Percentiles rank a stretch among this genome's conserved stretches.
Conservation (phyloP, 2,329 filamentous ascomycete genomes). For the Hymenoscyphus fructigenus region DNA sequence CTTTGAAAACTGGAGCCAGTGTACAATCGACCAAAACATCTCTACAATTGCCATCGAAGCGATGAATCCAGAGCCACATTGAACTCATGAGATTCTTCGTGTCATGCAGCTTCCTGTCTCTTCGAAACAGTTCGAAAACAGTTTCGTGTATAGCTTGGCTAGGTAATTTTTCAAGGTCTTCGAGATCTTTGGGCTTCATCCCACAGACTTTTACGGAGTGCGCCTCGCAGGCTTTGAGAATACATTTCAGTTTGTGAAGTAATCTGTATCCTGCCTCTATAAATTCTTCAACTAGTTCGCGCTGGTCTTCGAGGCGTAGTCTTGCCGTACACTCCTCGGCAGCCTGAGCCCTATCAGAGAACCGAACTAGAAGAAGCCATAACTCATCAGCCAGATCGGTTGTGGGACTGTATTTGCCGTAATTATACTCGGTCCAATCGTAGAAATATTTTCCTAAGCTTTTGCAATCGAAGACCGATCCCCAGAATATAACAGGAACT, state of each 20-base stretch:
- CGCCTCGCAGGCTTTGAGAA: neutral
- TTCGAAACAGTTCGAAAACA: conserved; percentile 91
- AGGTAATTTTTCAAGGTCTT: conserved; percentile 70
- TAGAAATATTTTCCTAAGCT: conserved; percentile 99
- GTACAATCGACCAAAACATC: conserved; percentile 64
- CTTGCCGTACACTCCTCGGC: neutral
- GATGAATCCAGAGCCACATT: conserved; percentile 83
- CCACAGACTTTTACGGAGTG: neutral
- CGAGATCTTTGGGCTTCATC: conserved; percentile 55
- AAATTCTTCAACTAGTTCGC: neutral
- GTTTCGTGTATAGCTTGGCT: conserved; percentile 77
- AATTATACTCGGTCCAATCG: conserved; percentile 15
- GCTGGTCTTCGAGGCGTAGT: neutral
- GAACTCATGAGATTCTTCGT: conserved; percentile 92
- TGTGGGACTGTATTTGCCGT: neutral
- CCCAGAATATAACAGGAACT: conserved; percentile 88
- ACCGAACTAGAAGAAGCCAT: too few relatives aligned
- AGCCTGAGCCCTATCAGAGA: too few relatives aligned
- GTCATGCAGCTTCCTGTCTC: conserved; percentile 82
- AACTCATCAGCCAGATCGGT: neutral
- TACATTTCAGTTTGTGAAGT: neutral
- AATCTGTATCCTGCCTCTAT: neutral
- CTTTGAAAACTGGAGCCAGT: neutral
- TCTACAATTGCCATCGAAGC: conserved; percentile 93
- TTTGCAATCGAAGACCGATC: conserved; percentile 72